phyloP scores from a whole-genome alignment of 306 rosid species.

The Trifolium subterraneum region DNA sequence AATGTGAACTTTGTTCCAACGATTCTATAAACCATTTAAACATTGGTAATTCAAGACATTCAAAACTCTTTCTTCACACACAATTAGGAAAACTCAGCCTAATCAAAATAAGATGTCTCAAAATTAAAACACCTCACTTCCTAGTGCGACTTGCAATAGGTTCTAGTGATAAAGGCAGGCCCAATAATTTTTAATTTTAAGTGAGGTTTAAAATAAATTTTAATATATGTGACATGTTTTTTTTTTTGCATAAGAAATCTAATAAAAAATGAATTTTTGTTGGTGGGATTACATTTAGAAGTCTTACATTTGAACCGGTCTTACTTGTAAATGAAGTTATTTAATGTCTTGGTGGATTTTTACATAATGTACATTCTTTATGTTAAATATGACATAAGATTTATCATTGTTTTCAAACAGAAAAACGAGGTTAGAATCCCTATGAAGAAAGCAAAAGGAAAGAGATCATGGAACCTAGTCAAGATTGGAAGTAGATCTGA shows the following conservation, averaged over 20 bases:
- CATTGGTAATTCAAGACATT: too few species aligned
- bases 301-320: too few species aligned
- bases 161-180: too few species aligned
- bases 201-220: too few species aligned
- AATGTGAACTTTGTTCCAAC: too few species aligned
- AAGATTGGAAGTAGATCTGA: constrained; percentile 28
- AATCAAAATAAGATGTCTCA: background rate
- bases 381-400: constrained; percentile 5
- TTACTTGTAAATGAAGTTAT: background rate
- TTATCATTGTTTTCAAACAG: background rate
- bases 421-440: constrained; percentile 17
- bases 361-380: background rate
- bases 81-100: background rate
- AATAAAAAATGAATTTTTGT: too few species aligned
- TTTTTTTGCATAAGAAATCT: too few species aligned
- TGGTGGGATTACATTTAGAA: too few species aligned
- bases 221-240: too few species aligned
- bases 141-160: too few species aligned
- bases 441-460: background rate
- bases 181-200: too few species aligned
- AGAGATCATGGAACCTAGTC: constrained; percentile 9
- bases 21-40: too few species aligned
- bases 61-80: background rate
- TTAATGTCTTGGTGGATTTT: background rate
- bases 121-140: background rate